phyloP scores from a whole-genome alignment of 1,139 yeast genomes.

The Scheffersomyces segobiensis region DNA sequence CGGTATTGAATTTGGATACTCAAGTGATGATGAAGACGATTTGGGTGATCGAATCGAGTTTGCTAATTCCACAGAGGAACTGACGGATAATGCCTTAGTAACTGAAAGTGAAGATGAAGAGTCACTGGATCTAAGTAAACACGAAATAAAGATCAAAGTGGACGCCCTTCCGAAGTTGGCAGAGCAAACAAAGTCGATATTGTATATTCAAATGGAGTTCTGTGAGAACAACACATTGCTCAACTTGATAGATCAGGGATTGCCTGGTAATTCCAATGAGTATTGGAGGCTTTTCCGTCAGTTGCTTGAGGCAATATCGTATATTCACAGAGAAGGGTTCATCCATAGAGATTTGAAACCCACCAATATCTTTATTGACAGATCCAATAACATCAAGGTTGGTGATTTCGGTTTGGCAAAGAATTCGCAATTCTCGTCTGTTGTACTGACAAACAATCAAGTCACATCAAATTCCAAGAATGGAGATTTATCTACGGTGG shows the following conservation, averaged over 20 bases:
- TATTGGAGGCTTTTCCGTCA: slow-evolving; percentile 91
- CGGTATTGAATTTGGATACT: slow-evolving; percentile 58
- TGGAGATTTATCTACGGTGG: slow-evolving; percentile 87
- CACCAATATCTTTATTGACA: slow-evolving; percentile 91
- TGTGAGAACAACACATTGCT: slow-evolving; percentile 91
- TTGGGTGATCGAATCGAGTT: slow-evolving; percentile 27
- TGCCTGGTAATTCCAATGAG: slow-evolving; percentile 71
- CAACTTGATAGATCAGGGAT: slow-evolving; percentile 78
- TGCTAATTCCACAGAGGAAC: slow-evolving; percentile 23
- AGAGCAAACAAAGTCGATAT: slow-evolving; percentile 46
- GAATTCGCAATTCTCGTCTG: slow-evolving; percentile 54
- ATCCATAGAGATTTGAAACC: slow-evolving; percentile 96
- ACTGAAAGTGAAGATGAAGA: slow-evolving; percentile 12
- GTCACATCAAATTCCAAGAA: slow-evolving; percentile 33
- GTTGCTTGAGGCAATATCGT: slow-evolving; percentile 84
- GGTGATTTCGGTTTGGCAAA: slow-evolving; percentile 98
- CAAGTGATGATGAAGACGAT: slow-evolving; percentile 31
- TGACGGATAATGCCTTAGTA: slow-evolving; percentile 6
- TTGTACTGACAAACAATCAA: slow-evolving; percentile 42
- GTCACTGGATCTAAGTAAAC: not conserved
- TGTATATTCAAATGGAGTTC: slow-evolving; percentile 95
- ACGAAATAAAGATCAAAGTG: not conserved
- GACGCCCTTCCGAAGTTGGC: not conserved
- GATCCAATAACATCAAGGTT: slow-evolving; percentile 81
- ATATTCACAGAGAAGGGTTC: slow-evolving; percentile 91